Conservation (phyloP, 495 filamentous ascomycete species). For the Aspergillus homomorphus region DNA sequence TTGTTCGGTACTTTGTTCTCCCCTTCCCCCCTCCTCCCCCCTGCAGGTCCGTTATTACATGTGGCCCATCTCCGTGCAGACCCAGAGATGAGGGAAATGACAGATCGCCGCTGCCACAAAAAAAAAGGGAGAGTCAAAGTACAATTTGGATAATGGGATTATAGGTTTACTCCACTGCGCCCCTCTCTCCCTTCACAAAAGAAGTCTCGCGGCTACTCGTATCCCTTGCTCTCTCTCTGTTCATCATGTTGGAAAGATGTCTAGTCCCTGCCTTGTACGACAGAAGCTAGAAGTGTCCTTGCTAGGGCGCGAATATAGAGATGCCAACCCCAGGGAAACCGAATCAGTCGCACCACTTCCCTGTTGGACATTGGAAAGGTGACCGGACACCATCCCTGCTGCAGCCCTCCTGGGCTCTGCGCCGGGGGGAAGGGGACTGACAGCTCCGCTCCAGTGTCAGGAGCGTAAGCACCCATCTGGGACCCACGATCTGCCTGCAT, state of each 20-base stretch:
- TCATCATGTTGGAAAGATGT: background rate
- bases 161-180: background rate
- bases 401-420: constrained; percentile 8
- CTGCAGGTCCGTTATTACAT: constrained; percentile 27
- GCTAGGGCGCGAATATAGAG: background rate
- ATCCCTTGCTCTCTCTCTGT: constrained; percentile 13
- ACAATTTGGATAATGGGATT: background rate
- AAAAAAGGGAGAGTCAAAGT: background rate
- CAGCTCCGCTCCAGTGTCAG: constrained; percentile 7
- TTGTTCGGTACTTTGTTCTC: constrained; percentile 13
- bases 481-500: constrained; percentile 11
- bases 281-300: background rate
- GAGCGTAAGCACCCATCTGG: background rate
- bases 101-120: constrained; percentile 11
- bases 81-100: constrained; percentile 11
- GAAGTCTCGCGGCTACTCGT: background rate
- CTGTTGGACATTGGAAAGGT: background rate
- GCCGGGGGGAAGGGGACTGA: constrained; percentile 7
- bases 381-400: background rate
- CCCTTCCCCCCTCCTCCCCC: background rate
- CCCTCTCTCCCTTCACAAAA: background rate
- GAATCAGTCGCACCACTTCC: background rate
- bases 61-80: constrained; percentile 11
- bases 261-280: background rate
- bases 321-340: background rate